Evolutionary conservation across 148 eudicot species (phyloP).

Genomic region (Vaccinium macrocarpon): DNA sequence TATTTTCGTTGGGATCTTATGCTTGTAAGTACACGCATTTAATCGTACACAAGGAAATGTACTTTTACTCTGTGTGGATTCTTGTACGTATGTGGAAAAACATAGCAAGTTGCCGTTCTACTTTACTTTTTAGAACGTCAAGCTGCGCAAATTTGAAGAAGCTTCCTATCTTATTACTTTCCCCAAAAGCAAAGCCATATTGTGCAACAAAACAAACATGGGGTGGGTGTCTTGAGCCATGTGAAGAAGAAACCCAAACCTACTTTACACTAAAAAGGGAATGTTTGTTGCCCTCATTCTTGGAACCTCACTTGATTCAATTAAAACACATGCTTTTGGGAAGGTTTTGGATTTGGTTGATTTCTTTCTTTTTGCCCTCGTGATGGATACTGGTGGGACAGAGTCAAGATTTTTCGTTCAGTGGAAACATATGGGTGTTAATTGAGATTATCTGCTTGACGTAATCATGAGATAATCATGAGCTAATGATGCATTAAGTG

Average conservation of each 20-base stretch:
- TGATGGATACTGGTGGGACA: not conserved
- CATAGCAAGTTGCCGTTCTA: not conserved
- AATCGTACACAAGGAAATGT: not conserved
- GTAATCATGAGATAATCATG: not conserved
- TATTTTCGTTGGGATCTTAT: not conserved
- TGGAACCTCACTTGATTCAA: constrained; percentile 4
- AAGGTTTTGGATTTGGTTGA: not conserved
- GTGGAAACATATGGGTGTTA: not conserved
- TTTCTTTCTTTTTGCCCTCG: not conserved
- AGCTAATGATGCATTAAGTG: not conserved
- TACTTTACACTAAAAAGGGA: constrained; percentile 4
- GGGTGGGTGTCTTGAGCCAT: not conserved
- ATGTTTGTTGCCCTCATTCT: constrained; percentile 5
- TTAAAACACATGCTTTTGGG: not conserved
- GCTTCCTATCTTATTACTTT: not conserved
- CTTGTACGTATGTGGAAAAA: not conserved
- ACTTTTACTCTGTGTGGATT: not conserved
- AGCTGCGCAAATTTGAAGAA: not conserved
- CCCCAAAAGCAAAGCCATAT: not conserved
- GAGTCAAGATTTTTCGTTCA: not conserved
- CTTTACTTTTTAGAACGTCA: not conserved
- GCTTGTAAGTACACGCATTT: constrained; percentile 7
- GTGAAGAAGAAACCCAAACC: not conserved
- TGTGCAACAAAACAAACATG: not conserved
- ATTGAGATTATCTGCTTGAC: not conserved